Conservation (phyloP, 495 filamentous ascomycete species). For the Hyaloscypha finlandica region DNA sequence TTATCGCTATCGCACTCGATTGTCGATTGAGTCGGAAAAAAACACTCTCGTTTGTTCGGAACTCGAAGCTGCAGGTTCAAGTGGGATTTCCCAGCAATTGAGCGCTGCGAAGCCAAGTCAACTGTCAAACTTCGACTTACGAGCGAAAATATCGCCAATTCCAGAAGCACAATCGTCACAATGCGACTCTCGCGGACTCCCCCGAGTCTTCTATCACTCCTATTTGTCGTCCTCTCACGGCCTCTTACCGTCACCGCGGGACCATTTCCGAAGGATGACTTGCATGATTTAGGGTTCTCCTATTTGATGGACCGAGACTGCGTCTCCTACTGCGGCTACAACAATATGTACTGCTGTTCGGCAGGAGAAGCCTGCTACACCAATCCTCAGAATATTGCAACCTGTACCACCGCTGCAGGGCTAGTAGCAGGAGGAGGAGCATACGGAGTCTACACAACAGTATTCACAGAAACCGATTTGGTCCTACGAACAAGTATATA, state of each 20-base stretch:
- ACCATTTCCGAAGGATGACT: constrained; percentile 20
- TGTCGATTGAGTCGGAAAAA: neutral
- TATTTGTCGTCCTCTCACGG: constrained; percentile 19
- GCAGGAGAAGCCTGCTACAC: constrained; percentile 63
- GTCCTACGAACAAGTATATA: constrained; percentile 67
- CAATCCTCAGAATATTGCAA: constrained; percentile 45
- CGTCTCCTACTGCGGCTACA: constrained; percentile 64
- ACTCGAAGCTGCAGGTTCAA: neutral
- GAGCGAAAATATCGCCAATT: constrained; percentile 3
- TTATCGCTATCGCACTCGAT: constrained; percentile 11
- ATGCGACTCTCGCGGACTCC: constrained; percentile 30
- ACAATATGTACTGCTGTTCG: constrained; percentile 68
- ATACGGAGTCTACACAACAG: constrained; percentile 70
- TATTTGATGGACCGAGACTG: constrained; percentile 51
- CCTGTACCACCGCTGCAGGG: constrained; percentile 20
- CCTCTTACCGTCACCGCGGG: constrained; percentile 10
- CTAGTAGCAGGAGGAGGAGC: constrained; percentile 30
- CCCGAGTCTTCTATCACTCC: constrained; percentile 25
- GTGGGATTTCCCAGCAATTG: constrained; percentile 10
- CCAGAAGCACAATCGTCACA: constrained; percentile 9
- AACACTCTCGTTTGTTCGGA: constrained; percentile 22
- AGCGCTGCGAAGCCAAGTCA: neutral
- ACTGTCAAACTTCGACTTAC: neutral
- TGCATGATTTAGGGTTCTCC: constrained; percentile 36
- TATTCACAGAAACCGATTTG: constrained; percentile 66